These are phyloP conservation scores for Rhizopus sp. DNA, from an alignment of 371 early-diverging fungal species.

Conservation along the genomic window DNA sequence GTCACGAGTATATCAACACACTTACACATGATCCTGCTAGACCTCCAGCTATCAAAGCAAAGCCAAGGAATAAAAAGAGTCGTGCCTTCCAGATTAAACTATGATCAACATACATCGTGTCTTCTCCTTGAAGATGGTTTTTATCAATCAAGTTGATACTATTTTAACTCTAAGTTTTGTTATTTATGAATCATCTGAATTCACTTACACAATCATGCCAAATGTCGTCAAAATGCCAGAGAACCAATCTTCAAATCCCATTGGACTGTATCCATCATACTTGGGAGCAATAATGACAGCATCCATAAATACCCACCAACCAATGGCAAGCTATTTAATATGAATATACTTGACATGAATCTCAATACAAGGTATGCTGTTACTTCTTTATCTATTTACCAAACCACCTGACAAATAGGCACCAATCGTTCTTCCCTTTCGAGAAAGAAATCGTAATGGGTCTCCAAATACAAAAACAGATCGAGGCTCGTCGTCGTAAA, in stretches of 20 bases:
- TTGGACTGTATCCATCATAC: constrained; percentile 28
- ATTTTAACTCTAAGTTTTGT: background rate
- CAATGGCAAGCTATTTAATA: constrained; percentile 67
- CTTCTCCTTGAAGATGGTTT: constrained; percentile 58
- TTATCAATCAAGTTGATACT: constrained; percentile 63
- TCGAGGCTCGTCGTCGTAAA: constrained; percentile 35
- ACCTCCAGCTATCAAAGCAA: constrained; percentile 77
- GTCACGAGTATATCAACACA: background rate
- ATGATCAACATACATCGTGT: constrained; percentile 41
- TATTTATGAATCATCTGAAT: background rate
- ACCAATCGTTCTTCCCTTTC: constrained; percentile 55
- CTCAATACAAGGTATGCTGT: background rate
- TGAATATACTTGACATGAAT: background rate
- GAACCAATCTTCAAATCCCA: constrained; percentile 81
- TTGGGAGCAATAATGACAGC: constrained; percentile 54
- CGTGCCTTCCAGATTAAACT: constrained; percentile 71
- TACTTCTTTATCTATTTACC: constrained; percentile 28
- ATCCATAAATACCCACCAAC: constrained; percentile 88
- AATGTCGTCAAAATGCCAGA: constrained; percentile 77
- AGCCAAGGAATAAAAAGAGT: constrained; percentile 75
- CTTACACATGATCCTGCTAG: constrained; percentile 76
- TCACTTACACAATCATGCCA: constrained; percentile 74
- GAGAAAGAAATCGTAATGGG: constrained; percentile 44
- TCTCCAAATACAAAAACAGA: constrained; percentile 47
- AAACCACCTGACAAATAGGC: constrained; percentile 57